Conservation (phyloP, 495 filamentous ascomycete genomes). For the Trichoderma reesei region DNA sequence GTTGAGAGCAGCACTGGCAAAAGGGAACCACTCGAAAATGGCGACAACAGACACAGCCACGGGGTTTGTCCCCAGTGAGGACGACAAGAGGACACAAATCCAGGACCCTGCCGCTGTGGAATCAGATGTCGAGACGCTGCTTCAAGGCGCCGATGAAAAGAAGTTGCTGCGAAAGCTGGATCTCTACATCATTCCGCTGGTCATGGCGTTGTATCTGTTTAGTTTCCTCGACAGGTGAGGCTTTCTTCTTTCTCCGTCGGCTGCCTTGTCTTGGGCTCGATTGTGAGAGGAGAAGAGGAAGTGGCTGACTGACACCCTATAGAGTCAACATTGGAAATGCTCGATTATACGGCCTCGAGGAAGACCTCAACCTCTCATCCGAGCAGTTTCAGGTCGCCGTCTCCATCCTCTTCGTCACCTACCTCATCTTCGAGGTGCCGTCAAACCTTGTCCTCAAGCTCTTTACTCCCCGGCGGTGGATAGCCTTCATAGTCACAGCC, state of each 20-base stretch:
- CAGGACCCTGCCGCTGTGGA: not conserved
- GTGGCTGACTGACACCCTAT: not conserved
- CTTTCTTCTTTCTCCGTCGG: not conserved
- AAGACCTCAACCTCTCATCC: slow-evolving; percentile 50
- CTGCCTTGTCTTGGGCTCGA: not conserved
- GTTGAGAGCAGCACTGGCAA: not conserved
- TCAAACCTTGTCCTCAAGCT: slow-evolving; percentile 56
- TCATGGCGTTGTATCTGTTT: slow-evolving; percentile 32
- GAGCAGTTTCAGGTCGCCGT: slow-evolving; percentile 62
- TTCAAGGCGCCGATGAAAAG: slow-evolving; percentile 17
- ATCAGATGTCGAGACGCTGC: not conserved
- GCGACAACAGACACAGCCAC: not conserved
- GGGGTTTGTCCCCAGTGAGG: not conserved
- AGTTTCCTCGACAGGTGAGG: slow-evolving; percentile 32
- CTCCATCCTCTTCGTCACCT: slow-evolving; percentile 66
- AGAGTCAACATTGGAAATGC: slow-evolving; percentile 74
- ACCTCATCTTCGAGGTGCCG: slow-evolving; percentile 51
- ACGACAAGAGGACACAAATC: not conserved
- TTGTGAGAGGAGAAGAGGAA: not conserved
- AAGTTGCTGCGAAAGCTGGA: slow-evolving; percentile 32
- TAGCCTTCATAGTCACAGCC: slow-evolving; percentile 50
- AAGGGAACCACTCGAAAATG: not conserved
- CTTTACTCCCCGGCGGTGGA: slow-evolving; percentile 55
- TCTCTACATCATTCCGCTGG: slow-evolving; percentile 26
- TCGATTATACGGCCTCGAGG: slow-evolving; percentile 56